Base-by-base conservation (phyloP, 192 early-diverging fungal species). In the Obelidium mucronatum region DNA sequence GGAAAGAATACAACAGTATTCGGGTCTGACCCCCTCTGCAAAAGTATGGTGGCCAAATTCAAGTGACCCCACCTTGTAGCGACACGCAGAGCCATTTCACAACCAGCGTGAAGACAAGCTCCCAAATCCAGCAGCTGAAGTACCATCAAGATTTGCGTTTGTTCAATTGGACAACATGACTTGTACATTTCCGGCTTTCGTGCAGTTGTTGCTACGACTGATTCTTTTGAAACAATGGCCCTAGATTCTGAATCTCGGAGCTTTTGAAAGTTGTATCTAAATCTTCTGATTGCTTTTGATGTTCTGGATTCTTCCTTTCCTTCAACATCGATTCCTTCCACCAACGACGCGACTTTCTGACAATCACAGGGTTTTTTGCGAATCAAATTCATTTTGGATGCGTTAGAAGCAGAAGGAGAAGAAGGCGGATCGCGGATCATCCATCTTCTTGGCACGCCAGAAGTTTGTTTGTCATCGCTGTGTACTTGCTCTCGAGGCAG, bases 31-130 rank as follows among this genome's bases (percentile, higher is more conserved):
- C 80, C 80, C n/a, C 33, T 19, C 40, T 51, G 59, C 24, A 81
- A 40, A 5, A 81, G 40, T 8, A 79, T 11, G 24, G 81, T 48
- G 17, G 37, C 63, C 42, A 80, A 48, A 40, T 68, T 62, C 48
- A 81, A 37, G 44, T 81, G 80, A 6, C 77, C 77, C 67, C 69
- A 55, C 13, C 74, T 19, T 26, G 79, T 59, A 3, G 79, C 79
- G 31, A 62, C 39, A 1, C 79, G 65, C 24, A 80, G 40, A 40
- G 79, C 79, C 67, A 77, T 76, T 5, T 80, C 73, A 35, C 74
- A 70, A 5, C 79, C 79, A 1, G 75, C 79, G 13, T 24, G 17
- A 13, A 80, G 31, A 39, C 40, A 33, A 5, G 74, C 79, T 31
- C 58, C 56, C 2, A 72, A 35, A 2, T 77, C 76, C 24, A 77